A percentile compares a stretch with the other conserved stretches of the same genome.
Conservation (phyloP, 345 rosid species). For the Eucalyptus tenuipes region DNA sequence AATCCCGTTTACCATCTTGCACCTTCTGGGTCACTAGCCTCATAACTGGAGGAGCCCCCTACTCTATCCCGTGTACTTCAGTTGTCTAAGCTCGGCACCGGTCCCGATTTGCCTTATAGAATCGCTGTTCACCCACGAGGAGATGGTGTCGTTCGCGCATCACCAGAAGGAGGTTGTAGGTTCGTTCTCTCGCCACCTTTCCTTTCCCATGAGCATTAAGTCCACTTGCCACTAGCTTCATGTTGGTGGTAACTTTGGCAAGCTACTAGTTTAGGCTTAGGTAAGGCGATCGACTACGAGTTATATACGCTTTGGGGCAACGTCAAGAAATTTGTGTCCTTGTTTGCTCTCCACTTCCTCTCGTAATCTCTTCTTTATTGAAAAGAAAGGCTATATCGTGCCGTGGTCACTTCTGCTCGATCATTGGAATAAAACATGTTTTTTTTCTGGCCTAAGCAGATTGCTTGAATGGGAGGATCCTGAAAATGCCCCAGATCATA, state of each 20-base stretch:
- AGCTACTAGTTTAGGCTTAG: background rate
- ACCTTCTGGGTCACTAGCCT: background rate
- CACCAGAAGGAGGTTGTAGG: constrained; percentile 78
- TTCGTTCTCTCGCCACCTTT: background rate
- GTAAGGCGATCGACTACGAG: no score
- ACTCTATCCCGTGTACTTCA: constrained; percentile 1
- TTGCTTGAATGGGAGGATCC: constrained; percentile 54
- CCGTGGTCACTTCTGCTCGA: no score
- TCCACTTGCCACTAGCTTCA: background rate
- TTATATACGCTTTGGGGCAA: background rate
- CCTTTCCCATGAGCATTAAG: background rate
- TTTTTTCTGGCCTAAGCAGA: constrained; percentile 14
- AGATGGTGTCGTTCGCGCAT: no score
- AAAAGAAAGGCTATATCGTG: background rate
- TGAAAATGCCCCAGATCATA: constrained; percentile 17
- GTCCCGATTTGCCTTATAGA: constrained; percentile 71
- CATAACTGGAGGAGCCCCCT: background rate
- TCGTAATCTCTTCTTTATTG: background rate
- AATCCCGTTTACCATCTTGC: background rate
- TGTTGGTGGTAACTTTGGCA: background rate
- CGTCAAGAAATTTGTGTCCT: background rate
- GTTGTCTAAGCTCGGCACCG: constrained; percentile 41
- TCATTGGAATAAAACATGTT: background rate
- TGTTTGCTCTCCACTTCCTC: background rate
- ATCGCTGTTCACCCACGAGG: constrained; percentile 72